A percentile compares a stretch with the other conserved stretches of the same genome.
These are phyloP conservation scores for Citrullus amarus DNA, from an alignment of 306 rosid genomes.

Conservation along the genomic window DNA sequence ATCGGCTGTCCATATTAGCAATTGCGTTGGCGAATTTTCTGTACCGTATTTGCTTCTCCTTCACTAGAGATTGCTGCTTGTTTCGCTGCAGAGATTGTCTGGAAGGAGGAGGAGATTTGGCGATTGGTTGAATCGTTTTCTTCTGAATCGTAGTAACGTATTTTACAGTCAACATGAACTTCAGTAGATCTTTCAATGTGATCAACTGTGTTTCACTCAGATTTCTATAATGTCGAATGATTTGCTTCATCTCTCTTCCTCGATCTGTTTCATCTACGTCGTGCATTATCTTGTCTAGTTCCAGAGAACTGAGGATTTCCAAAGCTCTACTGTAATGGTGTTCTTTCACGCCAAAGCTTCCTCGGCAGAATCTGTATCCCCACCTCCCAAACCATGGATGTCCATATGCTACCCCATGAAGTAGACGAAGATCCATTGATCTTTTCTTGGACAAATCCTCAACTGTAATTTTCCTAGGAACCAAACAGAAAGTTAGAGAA, in stretches of 20 bases:
- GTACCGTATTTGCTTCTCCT: slow-evolving; percentile 47
- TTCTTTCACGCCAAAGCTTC: slow-evolving; percentile 61
- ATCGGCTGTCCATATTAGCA: slow-evolving; percentile 77
- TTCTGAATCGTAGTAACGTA: slow-evolving; percentile 29
- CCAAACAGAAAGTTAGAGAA: slow-evolving; percentile 4
- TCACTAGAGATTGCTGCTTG: slow-evolving; percentile 21
- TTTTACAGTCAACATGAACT: slow-evolving; percentile 72
- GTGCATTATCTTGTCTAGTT: slow-evolving; percentile 3
- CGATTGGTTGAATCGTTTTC: slow-evolving; percentile 9
- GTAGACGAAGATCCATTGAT: slow-evolving; percentile 70
- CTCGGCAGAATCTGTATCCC: slow-evolving; percentile 65
- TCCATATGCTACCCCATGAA: slow-evolving; percentile 79
- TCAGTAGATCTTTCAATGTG: slow-evolving; percentile 59
- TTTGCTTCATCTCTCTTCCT: slow-evolving; percentile 39
- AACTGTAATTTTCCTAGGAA: slow-evolving; percentile 52
- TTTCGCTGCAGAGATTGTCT: slow-evolving; percentile 20
- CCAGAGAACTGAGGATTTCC: slow-evolving; percentile 41
- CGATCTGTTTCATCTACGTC: slow-evolving; percentile 7
- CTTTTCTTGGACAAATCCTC: slow-evolving; percentile 66
- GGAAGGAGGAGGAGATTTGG: slow-evolving; percentile 19
- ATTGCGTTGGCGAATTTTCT: slow-evolving; percentile 47
- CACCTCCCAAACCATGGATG: slow-evolving; percentile 94
- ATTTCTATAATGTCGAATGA: slow-evolving; percentile 54
- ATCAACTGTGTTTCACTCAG: slow-evolving; percentile 63
- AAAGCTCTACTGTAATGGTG: slow-evolving; percentile 43